These are phyloP conservation scores for Rhodotorula sp. DNA, from an alignment of 1,284 basidiomycete genomes.

Conservation along the genomic window DNA sequence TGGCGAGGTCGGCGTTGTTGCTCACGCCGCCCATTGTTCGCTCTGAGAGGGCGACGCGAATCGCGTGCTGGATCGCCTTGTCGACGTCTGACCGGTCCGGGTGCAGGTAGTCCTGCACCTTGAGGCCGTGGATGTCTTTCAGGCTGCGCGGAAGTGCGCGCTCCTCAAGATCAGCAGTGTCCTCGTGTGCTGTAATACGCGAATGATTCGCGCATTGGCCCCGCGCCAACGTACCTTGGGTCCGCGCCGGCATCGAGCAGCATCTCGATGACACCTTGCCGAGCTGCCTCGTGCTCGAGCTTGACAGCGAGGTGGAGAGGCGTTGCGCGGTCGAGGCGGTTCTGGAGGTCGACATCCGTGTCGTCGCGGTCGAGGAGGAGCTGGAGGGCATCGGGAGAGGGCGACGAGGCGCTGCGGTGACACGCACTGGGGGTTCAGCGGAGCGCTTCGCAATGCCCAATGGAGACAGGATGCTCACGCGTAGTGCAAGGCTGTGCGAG, in stretches of 20 bases:
- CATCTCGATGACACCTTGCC: conserved; percentile 62
- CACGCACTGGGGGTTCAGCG: conserved; percentile 2
- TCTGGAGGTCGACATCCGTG: conserved; percentile 81
- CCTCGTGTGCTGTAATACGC: no score
- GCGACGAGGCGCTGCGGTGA: conserved; percentile 52
- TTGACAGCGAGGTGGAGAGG: conserved; percentile 77
- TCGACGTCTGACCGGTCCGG: conserved; percentile 53
- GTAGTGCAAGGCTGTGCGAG: conserved; percentile 67
- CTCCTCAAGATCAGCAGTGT: no score
- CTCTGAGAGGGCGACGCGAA: conserved; percentile 60
- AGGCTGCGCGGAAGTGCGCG: conserved; percentile 59
- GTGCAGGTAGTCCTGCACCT: conserved; percentile 62
- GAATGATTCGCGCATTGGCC: no score
- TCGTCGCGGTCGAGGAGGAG: conserved; percentile 69
- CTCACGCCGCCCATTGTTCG: conserved; percentile 51
- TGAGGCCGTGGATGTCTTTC: conserved; percentile 69
- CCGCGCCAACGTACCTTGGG: conserved; percentile 65
- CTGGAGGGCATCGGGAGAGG: conserved; percentile 68
- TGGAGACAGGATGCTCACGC: conserved; percentile 61
- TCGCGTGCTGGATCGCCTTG: conserved; percentile 50
- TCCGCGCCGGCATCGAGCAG: conserved; percentile 77
- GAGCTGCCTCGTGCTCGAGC: conserved; percentile 63
- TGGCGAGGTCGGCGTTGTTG: conserved; percentile 51
- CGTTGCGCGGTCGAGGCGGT: conserved; percentile 71
- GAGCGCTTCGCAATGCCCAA: neutral